These are phyloP conservation scores for Tremellales sp. DNA, from an alignment of 1,284 basidiomycete genomes.

Conservation along the genomic window DNA sequence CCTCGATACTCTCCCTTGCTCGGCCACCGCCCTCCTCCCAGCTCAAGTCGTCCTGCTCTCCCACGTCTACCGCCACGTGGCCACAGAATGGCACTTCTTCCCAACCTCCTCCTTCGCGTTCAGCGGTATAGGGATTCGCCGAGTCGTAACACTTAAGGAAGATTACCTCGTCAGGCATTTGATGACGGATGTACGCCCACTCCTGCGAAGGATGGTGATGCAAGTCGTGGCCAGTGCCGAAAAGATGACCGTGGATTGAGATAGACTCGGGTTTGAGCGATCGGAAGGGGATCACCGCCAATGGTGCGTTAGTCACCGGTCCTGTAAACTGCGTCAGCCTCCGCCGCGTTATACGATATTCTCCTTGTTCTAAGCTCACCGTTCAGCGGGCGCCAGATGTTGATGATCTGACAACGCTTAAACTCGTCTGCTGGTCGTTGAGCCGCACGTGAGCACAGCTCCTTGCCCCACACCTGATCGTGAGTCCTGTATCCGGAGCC, in stretches of 20 bases:
- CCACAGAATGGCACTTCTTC: conserved; percentile 20
- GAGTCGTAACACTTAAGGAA: conserved; percentile 38
- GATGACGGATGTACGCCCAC: conserved; percentile 36
- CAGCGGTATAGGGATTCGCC: neutral
- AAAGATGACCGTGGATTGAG: conserved; percentile 18
- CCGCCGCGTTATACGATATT: neutral
- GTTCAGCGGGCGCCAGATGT: conserved; percentile 36
- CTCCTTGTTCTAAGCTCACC: too few species aligned
- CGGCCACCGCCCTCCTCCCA: conserved; percentile 6
- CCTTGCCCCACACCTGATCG: conserved; percentile 22
- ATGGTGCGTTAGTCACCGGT: conserved; percentile 38
- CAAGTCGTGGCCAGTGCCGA: conserved; percentile 27
- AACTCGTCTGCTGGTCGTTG: conserved; percentile 6
- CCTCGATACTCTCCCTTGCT: conserved; percentile 27
- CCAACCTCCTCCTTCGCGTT: conserved; percentile 12
- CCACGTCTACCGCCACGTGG: conserved; percentile 25
- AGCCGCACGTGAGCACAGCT: conserved; percentile 20
- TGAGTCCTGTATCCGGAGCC: neutral
- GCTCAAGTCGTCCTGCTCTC: conserved; percentile 11
- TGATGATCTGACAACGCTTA: conserved; percentile 30
- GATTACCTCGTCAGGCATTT: conserved; percentile 33
- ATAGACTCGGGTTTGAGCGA: conserved; percentile 14
- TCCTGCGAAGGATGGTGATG: conserved; percentile 19
- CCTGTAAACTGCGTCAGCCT: conserved; percentile 9
- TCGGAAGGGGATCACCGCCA: conserved; percentile 23